phyloP scores from a whole-genome alignment of 345 rosid genomes.

The Schrenkiella parvula region DNA sequence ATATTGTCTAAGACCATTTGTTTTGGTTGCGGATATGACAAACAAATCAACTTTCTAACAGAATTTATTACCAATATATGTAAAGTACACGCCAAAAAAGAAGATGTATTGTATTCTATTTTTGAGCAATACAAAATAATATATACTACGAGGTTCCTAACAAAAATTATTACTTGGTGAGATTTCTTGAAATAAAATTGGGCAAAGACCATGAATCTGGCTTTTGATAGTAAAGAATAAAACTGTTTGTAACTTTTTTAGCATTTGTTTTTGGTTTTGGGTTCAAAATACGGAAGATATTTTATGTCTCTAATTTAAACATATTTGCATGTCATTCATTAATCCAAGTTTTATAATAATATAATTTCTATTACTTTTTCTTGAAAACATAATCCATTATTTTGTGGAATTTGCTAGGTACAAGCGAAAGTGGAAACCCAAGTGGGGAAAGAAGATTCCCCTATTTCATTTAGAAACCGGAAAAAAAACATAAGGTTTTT shows the following conservation, averaged over 20 bases:
- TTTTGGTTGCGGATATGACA: not conserved
- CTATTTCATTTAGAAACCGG: not conserved
- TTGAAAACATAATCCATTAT: not conserved
- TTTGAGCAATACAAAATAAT: not conserved
- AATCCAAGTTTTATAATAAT: not conserved
- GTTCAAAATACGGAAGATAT: not conserved
- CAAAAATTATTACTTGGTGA: not conserved
- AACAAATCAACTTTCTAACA: constrained; percentile 13
- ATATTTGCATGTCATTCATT: not conserved
- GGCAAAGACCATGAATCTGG: not conserved
- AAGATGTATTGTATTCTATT: not conserved
- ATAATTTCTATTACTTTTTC: not conserved
- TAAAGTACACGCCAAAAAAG: constrained; percentile 14
- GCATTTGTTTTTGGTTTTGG: not conserved
- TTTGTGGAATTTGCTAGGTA: constrained; percentile 17
- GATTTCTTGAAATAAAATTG: not conserved
- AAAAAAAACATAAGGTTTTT: not conserved
- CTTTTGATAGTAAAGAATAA: not conserved
- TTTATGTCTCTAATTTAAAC: not conserved
- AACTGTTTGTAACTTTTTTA: not conserved
- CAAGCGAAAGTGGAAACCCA: constrained; percentile 9
- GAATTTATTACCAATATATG: constrained; percentile 23
- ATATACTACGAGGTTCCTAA: not conserved
- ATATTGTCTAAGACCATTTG: not conserved
- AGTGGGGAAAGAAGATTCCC: not conserved